Evolutionary conservation across 1,284 basidiomycete species (phyloP).

Genomic region (Laetiporus sulphureus): DNA sequence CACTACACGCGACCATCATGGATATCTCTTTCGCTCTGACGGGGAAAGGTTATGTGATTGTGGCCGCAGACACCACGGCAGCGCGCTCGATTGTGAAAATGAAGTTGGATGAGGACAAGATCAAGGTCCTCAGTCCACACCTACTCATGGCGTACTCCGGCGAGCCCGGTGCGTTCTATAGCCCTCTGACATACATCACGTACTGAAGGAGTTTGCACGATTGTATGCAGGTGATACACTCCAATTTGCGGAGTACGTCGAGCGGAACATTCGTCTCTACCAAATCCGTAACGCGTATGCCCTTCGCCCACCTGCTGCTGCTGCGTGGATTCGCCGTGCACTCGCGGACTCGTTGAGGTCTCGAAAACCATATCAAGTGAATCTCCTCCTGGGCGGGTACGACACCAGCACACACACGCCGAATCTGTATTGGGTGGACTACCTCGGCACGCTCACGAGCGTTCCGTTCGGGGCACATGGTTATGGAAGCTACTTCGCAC

Average conservation of each 20-base stretch:
- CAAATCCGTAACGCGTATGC: constrained; percentile 92
- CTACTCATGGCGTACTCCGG: constrained; percentile 95
- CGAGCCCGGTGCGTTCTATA: constrained; percentile 65
- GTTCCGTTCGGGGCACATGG: constrained; percentile 96
- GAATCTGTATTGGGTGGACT: constrained; percentile 94
- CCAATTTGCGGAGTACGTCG: constrained; percentile 95
- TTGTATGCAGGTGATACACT: constrained; percentile 78
- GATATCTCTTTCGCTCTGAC: constrained; percentile 72
- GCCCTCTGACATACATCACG: not conserved
- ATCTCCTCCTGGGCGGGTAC: constrained; percentile 89
- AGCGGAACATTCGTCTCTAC: constrained; percentile 93
- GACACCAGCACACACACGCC: constrained; percentile 66
- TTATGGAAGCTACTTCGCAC: constrained; percentile 88
- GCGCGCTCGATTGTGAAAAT: constrained; percentile 94
- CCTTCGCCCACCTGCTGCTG: constrained; percentile 85
- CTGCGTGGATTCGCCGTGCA: constrained; percentile 89
- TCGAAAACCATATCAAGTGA: constrained; percentile 85
- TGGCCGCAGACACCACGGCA: constrained; percentile 89
- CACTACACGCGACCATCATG: constrained; percentile 45
- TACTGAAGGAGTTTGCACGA: not conserved
- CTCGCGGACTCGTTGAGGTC: constrained; percentile 90
- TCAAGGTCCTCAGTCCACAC: constrained; percentile 87
- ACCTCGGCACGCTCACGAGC: constrained; percentile 83
- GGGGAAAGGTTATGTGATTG: constrained; percentile 87
- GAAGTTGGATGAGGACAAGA: constrained; percentile 97